Evolutionary conservation across 495 filamentous ascomycete genomes (phyloP).

Genomic region (Penicillium ochrochloron): DNA sequence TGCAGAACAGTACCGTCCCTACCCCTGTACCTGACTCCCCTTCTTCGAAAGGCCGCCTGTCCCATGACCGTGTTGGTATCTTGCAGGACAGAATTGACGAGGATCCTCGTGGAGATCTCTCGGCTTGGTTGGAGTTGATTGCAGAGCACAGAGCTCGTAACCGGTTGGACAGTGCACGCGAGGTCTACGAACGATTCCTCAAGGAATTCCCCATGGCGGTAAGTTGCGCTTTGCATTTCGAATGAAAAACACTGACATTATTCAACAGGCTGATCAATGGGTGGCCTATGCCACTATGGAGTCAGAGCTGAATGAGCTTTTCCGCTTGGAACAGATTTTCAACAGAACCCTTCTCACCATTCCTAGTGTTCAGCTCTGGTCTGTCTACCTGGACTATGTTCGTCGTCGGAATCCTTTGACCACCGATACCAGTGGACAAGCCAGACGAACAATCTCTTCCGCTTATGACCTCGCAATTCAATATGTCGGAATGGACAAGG

Average conservation of each 20-base stretch:
- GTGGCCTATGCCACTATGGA: slow-evolving; percentile 86
- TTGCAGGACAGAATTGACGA: slow-evolving; percentile 89
- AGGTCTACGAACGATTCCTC: slow-evolving; percentile 83
- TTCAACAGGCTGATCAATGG: slow-evolving; percentile 82
- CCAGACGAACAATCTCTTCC: slow-evolving; percentile 74
- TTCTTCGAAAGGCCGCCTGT: slow-evolving; percentile 61
- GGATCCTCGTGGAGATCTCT: slow-evolving; percentile 87
- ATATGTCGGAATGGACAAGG: slow-evolving; percentile 88
- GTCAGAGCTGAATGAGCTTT: slow-evolving; percentile 76
- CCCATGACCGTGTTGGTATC: slow-evolving; percentile 79
- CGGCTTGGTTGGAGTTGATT: slow-evolving; percentile 88
- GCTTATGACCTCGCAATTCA: slow-evolving; percentile 91
- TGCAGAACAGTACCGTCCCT: slow-evolving; percentile 45
- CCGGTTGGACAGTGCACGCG: slow-evolving; percentile 79
- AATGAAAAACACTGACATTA: slow-evolving; percentile 20
- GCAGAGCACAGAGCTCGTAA: slow-evolving; percentile 79
- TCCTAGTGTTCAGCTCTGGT: slow-evolving; percentile 86
- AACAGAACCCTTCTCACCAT: slow-evolving; percentile 70
- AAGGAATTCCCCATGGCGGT: slow-evolving; percentile 87
- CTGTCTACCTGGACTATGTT: slow-evolving; percentile 91
- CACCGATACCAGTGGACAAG: slow-evolving; percentile 75
- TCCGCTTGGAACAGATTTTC: slow-evolving; percentile 80
- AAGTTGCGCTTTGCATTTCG: slow-evolving; percentile 43
- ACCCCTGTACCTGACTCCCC: slow-evolving; percentile 47
- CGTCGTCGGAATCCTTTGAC: slow-evolving; percentile 85